These are phyloP conservation scores for Teunomyces atbi DNA, from an alignment of 805 yeast genomes.

Conservation along the genomic window DNA sequence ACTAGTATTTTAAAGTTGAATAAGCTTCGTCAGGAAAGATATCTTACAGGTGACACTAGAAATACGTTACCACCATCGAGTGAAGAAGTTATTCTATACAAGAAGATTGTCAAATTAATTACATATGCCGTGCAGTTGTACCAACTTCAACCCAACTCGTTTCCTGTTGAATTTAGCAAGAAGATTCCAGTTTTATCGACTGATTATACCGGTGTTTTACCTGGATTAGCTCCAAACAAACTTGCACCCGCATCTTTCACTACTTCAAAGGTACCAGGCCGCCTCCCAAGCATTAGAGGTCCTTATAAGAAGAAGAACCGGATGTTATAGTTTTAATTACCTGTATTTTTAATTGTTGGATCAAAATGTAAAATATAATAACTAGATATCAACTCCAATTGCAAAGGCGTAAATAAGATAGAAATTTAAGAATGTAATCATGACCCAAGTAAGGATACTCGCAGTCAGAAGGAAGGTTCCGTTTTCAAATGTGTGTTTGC, in stretches of 20 bases:
- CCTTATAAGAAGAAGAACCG: slow-evolving; percentile 36
- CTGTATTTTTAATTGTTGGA: not conserved
- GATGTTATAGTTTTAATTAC: slow-evolving; percentile 1
- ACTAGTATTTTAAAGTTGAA: slow-evolving; percentile 32
- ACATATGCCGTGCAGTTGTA: slow-evolving; percentile 31
- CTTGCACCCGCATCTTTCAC: slow-evolving; percentile 1
- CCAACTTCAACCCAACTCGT: slow-evolving; percentile 22
- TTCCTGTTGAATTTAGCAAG: slow-evolving; percentile 32
- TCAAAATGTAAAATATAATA: not conserved
- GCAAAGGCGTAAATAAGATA: slow-evolving; percentile 42
- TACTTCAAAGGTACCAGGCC: slow-evolving; percentile 12
- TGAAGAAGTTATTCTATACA: slow-evolving; percentile 28
- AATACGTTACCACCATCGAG: slow-evolving; percentile 24
- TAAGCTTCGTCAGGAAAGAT: slow-evolving; percentile 41
- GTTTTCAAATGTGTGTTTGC: slow-evolving; percentile 38
- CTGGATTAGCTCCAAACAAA: slow-evolving; percentile 47
- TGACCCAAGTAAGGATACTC: slow-evolving; percentile 39
- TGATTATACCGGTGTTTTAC: slow-evolving; percentile 77
- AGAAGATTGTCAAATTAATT: slow-evolving; percentile 28
- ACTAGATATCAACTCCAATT: slow-evolving; percentile 38
- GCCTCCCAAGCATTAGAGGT: slow-evolving; percentile 40
- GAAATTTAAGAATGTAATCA: slow-evolving; percentile 38
- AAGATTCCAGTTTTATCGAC: slow-evolving; percentile 68
- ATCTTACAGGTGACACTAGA: slow-evolving; percentile 25
- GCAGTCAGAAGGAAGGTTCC: slow-evolving; percentile 31